A percentile compares a stretch with the other conserved stretches of the same genome.
These are phyloP conservation scores for Populus trichocarpa DNA, from an alignment of 441 rosid genomes.

Conservation along the genomic window DNA sequence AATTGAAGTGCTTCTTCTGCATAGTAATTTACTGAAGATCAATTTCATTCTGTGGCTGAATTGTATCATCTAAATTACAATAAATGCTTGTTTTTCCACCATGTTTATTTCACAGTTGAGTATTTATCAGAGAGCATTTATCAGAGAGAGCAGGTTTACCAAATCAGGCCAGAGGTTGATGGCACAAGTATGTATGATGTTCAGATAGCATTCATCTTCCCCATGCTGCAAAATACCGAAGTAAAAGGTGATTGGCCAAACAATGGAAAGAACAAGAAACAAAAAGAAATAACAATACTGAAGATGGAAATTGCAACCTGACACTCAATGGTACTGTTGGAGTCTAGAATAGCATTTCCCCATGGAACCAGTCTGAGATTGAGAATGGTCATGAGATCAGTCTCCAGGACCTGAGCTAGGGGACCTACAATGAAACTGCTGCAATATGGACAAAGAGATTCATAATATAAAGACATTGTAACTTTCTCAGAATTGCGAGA, in stretches of 20 bases:
- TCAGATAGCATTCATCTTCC: constrained; percentile 53
- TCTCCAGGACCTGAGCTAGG: not conserved
- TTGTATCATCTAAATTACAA: constrained; percentile 28
- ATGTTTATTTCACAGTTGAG: not conserved
- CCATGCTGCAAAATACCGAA: constrained; percentile 37
- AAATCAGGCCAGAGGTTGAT: constrained; percentile 39
- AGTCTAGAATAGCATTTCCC: constrained; percentile 8
- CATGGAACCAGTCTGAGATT: constrained; percentile 15
- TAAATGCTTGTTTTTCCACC: not conserved
- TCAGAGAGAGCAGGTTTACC: constrained; percentile 21
- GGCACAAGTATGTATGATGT: constrained; percentile 50
- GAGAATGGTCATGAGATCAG: constrained; percentile 15
- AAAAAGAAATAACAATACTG: not conserved
- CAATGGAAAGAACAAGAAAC: not conserved
- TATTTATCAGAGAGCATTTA: too few species aligned
- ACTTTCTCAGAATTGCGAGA: not conserved
- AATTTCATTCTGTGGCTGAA: constrained; percentile 8
- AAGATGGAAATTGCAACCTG: not conserved
- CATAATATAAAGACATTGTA: constrained; percentile 10
- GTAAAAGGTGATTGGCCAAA: not conserved
- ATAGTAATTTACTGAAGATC: not conserved
- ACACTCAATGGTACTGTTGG: not conserved
- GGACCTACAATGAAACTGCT: not conserved
- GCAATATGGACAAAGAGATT: constrained; percentile 11
- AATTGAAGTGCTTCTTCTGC: constrained; percentile 35